Percentiles rank a stretch among this genome's conserved stretches.
These are phyloP conservation scores for Lepidium campestre DNA, from an alignment of 441 rosid genomes.

Conservation along the genomic window DNA sequence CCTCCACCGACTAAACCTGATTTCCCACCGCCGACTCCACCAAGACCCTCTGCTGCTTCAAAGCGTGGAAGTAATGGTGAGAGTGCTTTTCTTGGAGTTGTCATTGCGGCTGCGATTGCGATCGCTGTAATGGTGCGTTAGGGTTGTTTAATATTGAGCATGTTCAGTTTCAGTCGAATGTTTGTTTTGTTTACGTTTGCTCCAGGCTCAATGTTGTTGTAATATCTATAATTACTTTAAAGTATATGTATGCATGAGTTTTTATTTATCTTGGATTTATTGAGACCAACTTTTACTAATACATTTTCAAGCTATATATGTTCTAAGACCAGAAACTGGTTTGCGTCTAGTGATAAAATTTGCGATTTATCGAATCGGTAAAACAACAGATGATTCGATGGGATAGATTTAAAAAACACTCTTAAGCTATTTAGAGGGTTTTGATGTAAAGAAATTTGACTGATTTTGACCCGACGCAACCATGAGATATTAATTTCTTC, in stretches of 20 bases:
- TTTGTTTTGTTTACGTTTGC: conserved; percentile 10
- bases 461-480: too few species aligned
- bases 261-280: not conserved
- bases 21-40: conserved; percentile 17
- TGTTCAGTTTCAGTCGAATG: conserved; percentile 1
- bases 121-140: conserved; percentile 8
- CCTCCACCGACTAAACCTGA: conserved; percentile 8
- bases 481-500: too few species aligned
- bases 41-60: conserved; percentile 15
- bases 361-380: too few species aligned
- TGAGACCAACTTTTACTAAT: not conserved
- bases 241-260: conserved; percentile 11
- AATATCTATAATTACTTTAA: not conserved
- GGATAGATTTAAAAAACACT: too few species aligned
- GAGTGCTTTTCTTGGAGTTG: not conserved
- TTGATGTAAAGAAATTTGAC: too few species aligned
- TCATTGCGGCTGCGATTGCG: not conserved
- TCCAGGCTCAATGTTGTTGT: conserved; percentile 5
- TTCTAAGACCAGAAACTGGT: not conserved
- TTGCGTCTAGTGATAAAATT: too few species aligned
- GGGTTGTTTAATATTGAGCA: not conserved
- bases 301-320: not conserved
- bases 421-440: too few species aligned
- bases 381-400: too few species aligned
- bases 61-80: not conserved